Conservation (phyloP, 2,329 filamentous ascomycete species). For the Ustulina deusta region DNA sequence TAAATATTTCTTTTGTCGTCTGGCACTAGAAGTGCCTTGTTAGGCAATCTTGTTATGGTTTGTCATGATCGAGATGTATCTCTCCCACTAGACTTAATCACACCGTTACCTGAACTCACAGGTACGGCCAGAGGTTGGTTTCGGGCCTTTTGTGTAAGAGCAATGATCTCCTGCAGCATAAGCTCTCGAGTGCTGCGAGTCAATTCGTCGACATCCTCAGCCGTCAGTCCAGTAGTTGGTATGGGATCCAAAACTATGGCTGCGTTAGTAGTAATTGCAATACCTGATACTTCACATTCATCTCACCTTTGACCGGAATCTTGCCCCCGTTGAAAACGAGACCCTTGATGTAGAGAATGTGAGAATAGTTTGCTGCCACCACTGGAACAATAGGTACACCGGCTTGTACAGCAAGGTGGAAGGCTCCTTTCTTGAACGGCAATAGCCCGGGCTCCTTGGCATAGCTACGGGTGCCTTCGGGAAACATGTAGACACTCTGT, state of each 20-base stretch:
- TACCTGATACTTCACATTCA: not conserved
- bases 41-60: not conserved
- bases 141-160: constrained; percentile 64
- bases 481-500: constrained; percentile 88
- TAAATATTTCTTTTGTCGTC: not conserved
- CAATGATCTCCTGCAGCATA: constrained; percentile 77
- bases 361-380: constrained; percentile 82
- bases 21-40: not conserved
- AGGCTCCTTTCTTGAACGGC: constrained; percentile 99
- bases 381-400: constrained; percentile 93
- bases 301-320: constrained; percentile 80
- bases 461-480: constrained; percentile 94
- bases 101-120: constrained; percentile 46
- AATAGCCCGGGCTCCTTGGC: constrained; percentile 82
- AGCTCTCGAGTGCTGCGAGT: constrained; percentile 74
- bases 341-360: constrained; percentile 74
- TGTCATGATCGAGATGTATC: constrained; percentile 42
- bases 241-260: constrained; percentile 81
- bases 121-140: constrained; percentile 53
- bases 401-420: constrained; percentile 94
- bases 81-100: constrained; percentile 50
- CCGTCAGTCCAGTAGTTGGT: constrained; percentile 76
- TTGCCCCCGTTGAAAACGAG: constrained; percentile 74
- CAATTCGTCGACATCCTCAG: constrained; percentile 82
- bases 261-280: constrained; percentile 29